Percentiles rank a stretch among this genome's conserved stretches.
phyloP scores from a whole-genome alignment of 1,139 yeast species.

The Kazachstania sp. region DNA sequence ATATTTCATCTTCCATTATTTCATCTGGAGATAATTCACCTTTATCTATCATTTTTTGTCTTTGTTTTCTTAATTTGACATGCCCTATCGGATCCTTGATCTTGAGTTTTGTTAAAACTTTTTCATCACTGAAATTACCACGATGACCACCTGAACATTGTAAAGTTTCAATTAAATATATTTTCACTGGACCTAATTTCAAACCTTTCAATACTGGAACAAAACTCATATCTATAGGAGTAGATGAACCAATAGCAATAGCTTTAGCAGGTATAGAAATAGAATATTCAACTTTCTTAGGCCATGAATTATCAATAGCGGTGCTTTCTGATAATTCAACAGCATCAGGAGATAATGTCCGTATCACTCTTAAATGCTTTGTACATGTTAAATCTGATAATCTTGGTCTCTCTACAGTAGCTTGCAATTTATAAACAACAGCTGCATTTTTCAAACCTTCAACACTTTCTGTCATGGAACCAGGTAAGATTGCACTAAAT shows the following conservation, averaged over 20 bases:
- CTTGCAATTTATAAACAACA: slow-evolving; percentile 68
- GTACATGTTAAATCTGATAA: slow-evolving; percentile 55
- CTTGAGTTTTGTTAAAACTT: slow-evolving; percentile 39
- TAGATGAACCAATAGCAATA: slow-evolving; percentile 75
- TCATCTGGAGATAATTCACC: neutral
- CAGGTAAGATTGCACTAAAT: slow-evolving; percentile 77
- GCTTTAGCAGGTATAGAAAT: slow-evolving; percentile 84
- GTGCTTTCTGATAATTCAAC: slow-evolving; percentile 85
- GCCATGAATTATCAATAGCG: slow-evolving; percentile 96
- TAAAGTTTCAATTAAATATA: slow-evolving; percentile 59
- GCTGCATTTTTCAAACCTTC: slow-evolving; percentile 87
- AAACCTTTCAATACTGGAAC: slow-evolving; percentile 81
- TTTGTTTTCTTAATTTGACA: slow-evolving; percentile 8
- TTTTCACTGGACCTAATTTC: slow-evolving; percentile 59
- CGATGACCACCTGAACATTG: slow-evolving; percentile 50
- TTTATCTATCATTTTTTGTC: neutral
- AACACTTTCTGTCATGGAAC: slow-evolving; percentile 75
- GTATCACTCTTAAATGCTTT: slow-evolving; percentile 71
- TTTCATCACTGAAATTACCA: slow-evolving; percentile 49
- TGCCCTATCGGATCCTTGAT: slow-evolving; percentile 37
- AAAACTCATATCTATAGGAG: slow-evolving; percentile 61
- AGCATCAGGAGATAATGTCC: slow-evolving; percentile 83
- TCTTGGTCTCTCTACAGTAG: slow-evolving; percentile 75
- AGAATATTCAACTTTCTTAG: slow-evolving; percentile 82
- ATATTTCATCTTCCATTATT: slow-evolving; percentile 3